Evolutionary conservation across 805 yeast species (phyloP), one percentile per base, ranked within the genome.

Genomic region (Spathaspora arborariae): DNA sequence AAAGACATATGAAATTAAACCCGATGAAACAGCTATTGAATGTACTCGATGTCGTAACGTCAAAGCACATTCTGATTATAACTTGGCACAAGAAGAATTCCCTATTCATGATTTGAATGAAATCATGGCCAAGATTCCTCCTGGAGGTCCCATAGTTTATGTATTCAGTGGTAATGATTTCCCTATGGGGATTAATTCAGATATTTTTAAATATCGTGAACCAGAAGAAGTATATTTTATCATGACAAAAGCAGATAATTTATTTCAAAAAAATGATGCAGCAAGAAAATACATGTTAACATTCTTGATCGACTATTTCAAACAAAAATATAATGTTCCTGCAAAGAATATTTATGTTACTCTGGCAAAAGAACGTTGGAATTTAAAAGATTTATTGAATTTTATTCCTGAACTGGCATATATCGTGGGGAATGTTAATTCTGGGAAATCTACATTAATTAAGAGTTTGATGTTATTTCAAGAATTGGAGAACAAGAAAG

Each of bases 161-260:
- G 80, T 86, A 1, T 68, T 84, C 8, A 82, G 85, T 30, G 81
- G 85, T 1, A 61, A 75, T 11, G 96, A 88, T 53, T 87, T 88
- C 57, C 96, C 97, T 1, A 65, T 84, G 36, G 74, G 83, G 5
- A 56, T 83, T 2, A 66, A 75, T 47, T 54, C 57, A 6, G 52
- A 57, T 2, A 62, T 79, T 7, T 56, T 69, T 20, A 56, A 67
- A 34, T 60, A 59, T 39, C 54, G 74, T 24, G 53, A 65, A 3
- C 64, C 73, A 0, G 46, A 54, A n/a, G 62, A 67, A 5, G 54
- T 77, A 20, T 64, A 64, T 40, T 74, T 72, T 44, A 60, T 75
- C 2, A 57, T 78, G 15, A 76, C 71, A 22, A 75, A 75, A 47
- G 49, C 63, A 15, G 85, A 81, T 53, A 56, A 78, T 42, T 46